Evolutionary conservation across 2,329 filamentous ascomycete species (phyloP).

Genomic region (Trichoderma asperellum): DNA sequence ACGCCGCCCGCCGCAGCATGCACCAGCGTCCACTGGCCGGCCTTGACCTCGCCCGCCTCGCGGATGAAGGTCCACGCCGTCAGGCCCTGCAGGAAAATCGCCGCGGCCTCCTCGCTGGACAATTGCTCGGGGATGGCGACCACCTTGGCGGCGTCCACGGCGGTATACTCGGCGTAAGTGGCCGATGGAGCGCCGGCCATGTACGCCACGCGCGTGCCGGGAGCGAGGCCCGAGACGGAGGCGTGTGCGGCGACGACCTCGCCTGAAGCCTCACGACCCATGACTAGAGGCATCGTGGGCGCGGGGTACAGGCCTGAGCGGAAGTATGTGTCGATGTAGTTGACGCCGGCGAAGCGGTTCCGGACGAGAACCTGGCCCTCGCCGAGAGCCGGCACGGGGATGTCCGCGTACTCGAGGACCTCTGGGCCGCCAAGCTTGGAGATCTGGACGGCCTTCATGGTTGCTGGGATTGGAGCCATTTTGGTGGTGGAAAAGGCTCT

Average conservation of each 20-base stretch:
- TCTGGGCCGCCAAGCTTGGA: constrained; percentile 68
- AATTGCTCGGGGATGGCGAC: constrained; percentile 68
- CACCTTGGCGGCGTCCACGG: constrained; percentile 56
- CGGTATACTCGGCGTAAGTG: constrained; percentile 62
- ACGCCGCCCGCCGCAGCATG: constrained; percentile 87
- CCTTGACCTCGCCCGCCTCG: constrained; percentile 74
- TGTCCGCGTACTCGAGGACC: constrained; percentile 71
- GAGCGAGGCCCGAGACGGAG: constrained; percentile 57
- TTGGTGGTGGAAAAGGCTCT: constrained; percentile 1
- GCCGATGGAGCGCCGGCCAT: constrained; percentile 48
- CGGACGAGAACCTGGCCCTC: constrained; percentile 78
- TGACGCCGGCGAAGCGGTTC: constrained; percentile 80
- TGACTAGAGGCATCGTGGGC: constrained; percentile 69
- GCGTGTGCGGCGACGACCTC: constrained; percentile 65
- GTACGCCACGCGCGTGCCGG: constrained; percentile 74
- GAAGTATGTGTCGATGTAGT: constrained; percentile 93
- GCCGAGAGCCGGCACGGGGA: constrained; percentile 67
- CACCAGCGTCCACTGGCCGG: constrained; percentile 80
- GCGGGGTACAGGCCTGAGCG: constrained; percentile 79
- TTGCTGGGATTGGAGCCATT: constrained; percentile 75
- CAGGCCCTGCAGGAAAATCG: constrained; percentile 76
- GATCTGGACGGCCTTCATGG: constrained; percentile 69
- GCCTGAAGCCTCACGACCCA: constrained; percentile 80
- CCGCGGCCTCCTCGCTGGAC: constrained; percentile 65
- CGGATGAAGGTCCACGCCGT: constrained; percentile 80